Evolutionary conservation across 352 stramenopile species (phyloP).

Genomic region (Globisporangium echinulatum): DNA sequence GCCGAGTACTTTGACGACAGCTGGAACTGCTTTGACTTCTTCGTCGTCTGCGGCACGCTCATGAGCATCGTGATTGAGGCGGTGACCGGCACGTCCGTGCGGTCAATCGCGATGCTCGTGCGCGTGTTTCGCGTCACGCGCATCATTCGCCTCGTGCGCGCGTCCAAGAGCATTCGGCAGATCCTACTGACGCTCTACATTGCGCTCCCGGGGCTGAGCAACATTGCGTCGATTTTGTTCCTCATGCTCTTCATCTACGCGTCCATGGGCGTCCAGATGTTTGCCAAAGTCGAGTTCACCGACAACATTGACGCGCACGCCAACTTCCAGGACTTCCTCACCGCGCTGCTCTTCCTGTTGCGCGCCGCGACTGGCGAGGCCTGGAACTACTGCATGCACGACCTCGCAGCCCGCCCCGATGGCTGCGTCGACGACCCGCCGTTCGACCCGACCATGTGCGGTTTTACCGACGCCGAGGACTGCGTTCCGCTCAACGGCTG

Average conservation of each 20-base stretch:
- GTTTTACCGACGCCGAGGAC: conserved; percentile 57
- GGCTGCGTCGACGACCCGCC: conserved; percentile 61
- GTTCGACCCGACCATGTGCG: conserved; percentile 63
- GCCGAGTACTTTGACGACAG: conserved; percentile 76
- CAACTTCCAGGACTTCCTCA: conserved; percentile 92
- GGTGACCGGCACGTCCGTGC: conserved; percentile 46
- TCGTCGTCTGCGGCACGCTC: conserved; percentile 63
- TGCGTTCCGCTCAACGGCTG: conserved; percentile 78
- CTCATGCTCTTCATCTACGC: conserved; percentile 93
- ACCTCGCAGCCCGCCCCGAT: conserved; percentile 33
- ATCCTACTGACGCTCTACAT: conserved; percentile 91
- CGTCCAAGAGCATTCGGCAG: conserved; percentile 82
- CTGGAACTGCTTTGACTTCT: conserved; percentile 90
- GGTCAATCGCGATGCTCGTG: conserved; percentile 82
- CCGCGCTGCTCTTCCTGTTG: conserved; percentile 87
- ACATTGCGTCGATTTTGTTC: conserved; percentile 89
- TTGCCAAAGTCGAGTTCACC: conserved; percentile 75
- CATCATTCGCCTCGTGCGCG: conserved; percentile 77
- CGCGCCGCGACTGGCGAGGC: conserved; percentile 89
- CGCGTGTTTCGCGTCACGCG: conserved; percentile 88
- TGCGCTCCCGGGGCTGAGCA: conserved; percentile 82
- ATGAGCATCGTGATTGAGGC: conserved; percentile 53
- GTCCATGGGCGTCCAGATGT: conserved; percentile 90
- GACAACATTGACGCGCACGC: conserved; percentile 79
- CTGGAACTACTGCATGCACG: conserved; percentile 93